Evolutionary conservation across 805 yeast species (phyloP), one percentile per base, ranked within the genome.

Genomic region (Priceomyces castillae): DNA sequence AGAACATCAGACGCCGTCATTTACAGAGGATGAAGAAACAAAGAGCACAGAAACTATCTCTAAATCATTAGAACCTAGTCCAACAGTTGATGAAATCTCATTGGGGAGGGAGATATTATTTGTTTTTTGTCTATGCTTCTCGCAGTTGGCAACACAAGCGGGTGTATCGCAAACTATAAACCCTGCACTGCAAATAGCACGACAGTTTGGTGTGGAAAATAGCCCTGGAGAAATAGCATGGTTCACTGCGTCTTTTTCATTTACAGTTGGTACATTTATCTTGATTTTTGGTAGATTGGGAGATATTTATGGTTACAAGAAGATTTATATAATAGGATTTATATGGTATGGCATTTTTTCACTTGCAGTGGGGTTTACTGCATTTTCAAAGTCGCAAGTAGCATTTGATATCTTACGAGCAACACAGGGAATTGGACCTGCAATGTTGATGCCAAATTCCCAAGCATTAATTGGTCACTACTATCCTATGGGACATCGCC

Each of bases 201-300:
- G 41, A 9, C 52, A 56, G 9, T 65, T 64, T 39, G 51, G 49
- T 1, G 66, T 65, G 3, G 51, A 38, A 16, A 55, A 50, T 37
- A 22, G 39, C 11, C 53, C 61, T 1, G 68, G 71, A 2, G 65
- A 64, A 39, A 50, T 59, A 7, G 55, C 68, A 6, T 66, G 71
- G 71, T 65, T 66, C 41, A 47, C 67, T 0, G 67, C 69, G 1
- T 51, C 67, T 1, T 64, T 54, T 35, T 60, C 70, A 2, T 50
- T 66, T 35, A 63, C 67, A 1, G 68, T 63, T 14, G 71, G 71
- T 12, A 64, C 71, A 2, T 66, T 66, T 40, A 65, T 65, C 37
- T 48, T 65, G 11, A 52, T 62, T 1, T 54, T 62, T 2, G 71
- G 71, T 1, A 53, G 68, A 23, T 38, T 66, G 18, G 71, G 71